Base-by-base conservation (phyloP, 345 rosid genomes). In the Rhizophora mangle region DNA sequence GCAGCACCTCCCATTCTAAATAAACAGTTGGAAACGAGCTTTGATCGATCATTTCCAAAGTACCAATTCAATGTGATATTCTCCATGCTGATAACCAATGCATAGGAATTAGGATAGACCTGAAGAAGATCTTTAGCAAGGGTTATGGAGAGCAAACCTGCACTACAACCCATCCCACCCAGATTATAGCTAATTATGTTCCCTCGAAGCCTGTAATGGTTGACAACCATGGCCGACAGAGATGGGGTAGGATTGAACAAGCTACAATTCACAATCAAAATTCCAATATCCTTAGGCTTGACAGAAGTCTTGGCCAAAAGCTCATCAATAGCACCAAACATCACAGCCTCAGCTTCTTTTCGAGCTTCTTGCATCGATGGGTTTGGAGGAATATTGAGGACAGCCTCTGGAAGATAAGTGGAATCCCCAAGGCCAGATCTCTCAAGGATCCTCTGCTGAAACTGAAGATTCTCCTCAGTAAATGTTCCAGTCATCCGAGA, bases 341-440 rank as follows among this genome's bases (percentile, higher is more conserved):
- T 70, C 54, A 70, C 74, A 26, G 68, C 62, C 29, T 70, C 74
- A 11, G 74, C 74, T 70, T 77, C 81, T 59, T 77, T 77, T 65
- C 81, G 69, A n/a, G 81, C 81, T 64, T 72, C 77, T 43, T 68
- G 55, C 81, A 77, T 73, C 10, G 68, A 77, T 10, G 71, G 77
- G 22, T 73, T 77, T 1, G 81, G 81, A 65, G 77, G 81, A 29
- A 73, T 64, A 21, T 24, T 73, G 19, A 77, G 71, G 53, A 77
- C 71, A 46, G 81, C 81, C 62, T 77, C 74, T 6, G 81, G 81
- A 46, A 77, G 74, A 39, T 77, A 73, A 69, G 77, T 77, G n/a
- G 64, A 72, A 32, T 77, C 77, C 58, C 81, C 81, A 2, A 77
- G 71, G 26, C 81, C 81, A 24, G 77, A 77, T 68, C 77, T 68